Evolutionary conservation across 345 rosid species (phyloP).

Genomic region (Citrus medica): DNA sequence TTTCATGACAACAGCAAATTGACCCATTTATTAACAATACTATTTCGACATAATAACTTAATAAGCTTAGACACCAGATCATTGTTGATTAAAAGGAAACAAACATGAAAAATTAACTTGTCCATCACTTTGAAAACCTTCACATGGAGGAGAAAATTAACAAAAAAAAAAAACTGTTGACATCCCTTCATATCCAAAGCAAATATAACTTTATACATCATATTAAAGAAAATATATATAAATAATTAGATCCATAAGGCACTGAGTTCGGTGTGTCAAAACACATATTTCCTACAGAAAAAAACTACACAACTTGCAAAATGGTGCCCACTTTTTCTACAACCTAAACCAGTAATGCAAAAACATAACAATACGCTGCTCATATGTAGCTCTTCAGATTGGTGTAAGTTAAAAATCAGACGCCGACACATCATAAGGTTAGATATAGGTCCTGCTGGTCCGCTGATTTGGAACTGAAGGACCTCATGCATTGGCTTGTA

Average conservation of each 20-base stretch:
- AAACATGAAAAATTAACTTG: too few relatives aligned
- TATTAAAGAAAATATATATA: neutral
- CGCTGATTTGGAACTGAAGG: neutral
- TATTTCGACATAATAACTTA: too few relatives aligned
- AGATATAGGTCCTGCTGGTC: slow-evolving; percentile 9
- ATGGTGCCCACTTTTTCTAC: neutral
- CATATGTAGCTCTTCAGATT: neutral
- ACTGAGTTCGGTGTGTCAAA: neutral
- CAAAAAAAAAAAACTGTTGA: too few relatives aligned
- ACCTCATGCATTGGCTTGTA: slow-evolving; percentile 15
- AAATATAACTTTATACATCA: neutral
- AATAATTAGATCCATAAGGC: neutral
- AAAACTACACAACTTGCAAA: neutral
- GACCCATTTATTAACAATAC: too few relatives aligned
- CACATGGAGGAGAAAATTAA: too few relatives aligned
- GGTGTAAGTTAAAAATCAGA: slow-evolving; percentile 4
- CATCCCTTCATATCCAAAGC: neutral
- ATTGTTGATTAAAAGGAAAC: too few relatives aligned
- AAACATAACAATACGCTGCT: neutral
- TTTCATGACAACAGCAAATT: too few relatives aligned
- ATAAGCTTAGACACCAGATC: too few relatives aligned
- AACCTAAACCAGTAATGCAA: neutral
- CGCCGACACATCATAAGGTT: slow-evolving; percentile 16
- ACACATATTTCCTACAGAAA: neutral
- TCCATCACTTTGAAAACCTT: neutral